Base-by-base conservation (phyloP, 2,329 filamentous ascomycete genomes). In the Graphilbum ipis-grandicollis region DNA sequence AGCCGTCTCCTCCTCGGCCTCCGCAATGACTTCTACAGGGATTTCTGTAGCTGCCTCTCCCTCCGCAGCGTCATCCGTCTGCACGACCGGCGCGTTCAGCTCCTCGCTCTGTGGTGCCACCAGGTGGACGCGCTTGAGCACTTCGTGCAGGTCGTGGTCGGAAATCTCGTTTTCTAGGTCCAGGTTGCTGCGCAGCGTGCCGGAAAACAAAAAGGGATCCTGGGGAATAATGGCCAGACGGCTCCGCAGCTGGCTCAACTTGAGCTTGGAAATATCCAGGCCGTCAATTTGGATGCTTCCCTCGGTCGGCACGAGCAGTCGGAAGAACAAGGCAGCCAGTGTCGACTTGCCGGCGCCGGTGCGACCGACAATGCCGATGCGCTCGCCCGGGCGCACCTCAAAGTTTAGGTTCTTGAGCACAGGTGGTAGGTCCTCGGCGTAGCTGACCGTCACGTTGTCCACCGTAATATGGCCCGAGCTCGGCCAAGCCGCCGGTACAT, bases 281-380 rank as follows among this genome's bases (percentile, higher is more conserved):
- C 59, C 58, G 41, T 66, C 63, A 17, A 66, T 60, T 7, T 49
- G 53, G 31, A 67, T 59, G 3, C 49, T 51, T 2, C 63, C 63
- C 4, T 50, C 45, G 9, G 51, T 52, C 9, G 63, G 52, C 36
- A 65, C 60, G 5, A 65, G 55, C 0, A 78, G 59, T 10, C 74
- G 65, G 60, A 79, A 78, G 14, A 79, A 58, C 1, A 72, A 68
- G 15, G 64, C 66, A 59, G 75, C 75, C 52, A 78, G 72, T 12
- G 66, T 71, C 8, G 68, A 74, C 50, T 79, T 79, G 30, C 74
- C 74, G 1, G 73, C 73, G 9, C 74, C 74, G 0, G 74, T 78
- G 6, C 74, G 65, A 7, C 74, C 74, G 3, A 78, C 71, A 2
- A 79, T 62, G 18, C 72, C 74, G 37, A 79, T 70, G 25, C 71